Conservation (phyloP, 768 basidiomycete species). For the Tephrocybe rancida region DNA sequence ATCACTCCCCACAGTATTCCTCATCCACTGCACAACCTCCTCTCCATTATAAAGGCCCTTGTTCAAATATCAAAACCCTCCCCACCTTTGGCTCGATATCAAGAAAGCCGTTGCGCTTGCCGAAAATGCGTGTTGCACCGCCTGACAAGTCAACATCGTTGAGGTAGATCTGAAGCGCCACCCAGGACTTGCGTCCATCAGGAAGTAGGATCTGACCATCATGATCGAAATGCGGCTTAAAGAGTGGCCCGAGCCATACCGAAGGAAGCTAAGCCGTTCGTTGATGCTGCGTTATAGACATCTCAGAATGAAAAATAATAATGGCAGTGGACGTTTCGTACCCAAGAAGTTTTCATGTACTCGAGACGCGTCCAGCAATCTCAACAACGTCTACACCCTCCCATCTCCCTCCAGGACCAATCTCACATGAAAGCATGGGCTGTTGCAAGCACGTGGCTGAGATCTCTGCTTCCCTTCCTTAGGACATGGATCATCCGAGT, state of each 20-base stretch:
- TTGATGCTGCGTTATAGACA: conserved; percentile 36
- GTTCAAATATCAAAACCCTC: conserved; percentile 48
- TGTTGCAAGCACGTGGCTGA: too few species aligned
- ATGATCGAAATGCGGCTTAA: conserved; percentile 41
- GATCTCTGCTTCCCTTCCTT: too few species aligned
- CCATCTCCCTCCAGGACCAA: conserved; percentile 31
- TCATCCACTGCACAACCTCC: conserved; percentile 38
- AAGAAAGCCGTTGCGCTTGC: conserved; percentile 25
- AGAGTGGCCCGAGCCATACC: conserved; percentile 46
- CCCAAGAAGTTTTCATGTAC: conserved; percentile 37
- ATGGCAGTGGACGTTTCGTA: neutral
- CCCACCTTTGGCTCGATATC: conserved; percentile 47
- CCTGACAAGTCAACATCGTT: conserved; percentile 38
- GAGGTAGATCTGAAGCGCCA: conserved; percentile 48
- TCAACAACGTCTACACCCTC: conserved; percentile 33
- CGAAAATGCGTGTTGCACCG: conserved; percentile 43
- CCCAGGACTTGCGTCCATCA: conserved; percentile 37
- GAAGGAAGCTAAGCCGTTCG: conserved; percentile 45
- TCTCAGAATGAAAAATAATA: neutral
- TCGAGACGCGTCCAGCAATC: conserved; percentile 26
- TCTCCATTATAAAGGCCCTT: conserved; percentile 44
- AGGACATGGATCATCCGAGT: too few species aligned
- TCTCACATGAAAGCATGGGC: too few species aligned
- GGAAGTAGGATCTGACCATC: conserved; percentile 37
- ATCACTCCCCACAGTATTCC: conserved; percentile 43